Evolutionary conservation across 2,329 filamentous ascomycete genomes (phyloP), one percentile per base, ranked within the genome.

Genomic region (Epichloe elymi): DNA sequence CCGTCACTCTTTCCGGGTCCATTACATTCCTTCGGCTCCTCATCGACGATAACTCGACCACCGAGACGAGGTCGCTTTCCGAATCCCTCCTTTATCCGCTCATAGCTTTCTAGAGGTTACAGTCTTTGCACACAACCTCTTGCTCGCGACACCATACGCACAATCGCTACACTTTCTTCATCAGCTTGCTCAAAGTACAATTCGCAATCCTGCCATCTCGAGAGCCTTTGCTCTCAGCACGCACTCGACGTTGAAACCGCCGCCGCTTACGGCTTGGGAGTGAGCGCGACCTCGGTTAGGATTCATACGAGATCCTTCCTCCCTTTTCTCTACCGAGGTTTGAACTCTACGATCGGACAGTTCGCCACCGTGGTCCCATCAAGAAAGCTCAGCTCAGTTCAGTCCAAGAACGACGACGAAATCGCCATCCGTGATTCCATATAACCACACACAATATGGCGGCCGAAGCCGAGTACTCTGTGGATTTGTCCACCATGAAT

Each of bases 1-100:
- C 72, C 72, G 71, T 71, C 73, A 75, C 70, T 75, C 73, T 62
- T 74, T 76, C 65, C 72, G 67, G 68, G 65, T 65, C 65, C 64
- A 68, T 71, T 70, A 63, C 71, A 67, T 67, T 70, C 67, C 57
- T 66, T 68, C 57, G 63, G 61, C 63, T 65, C 57, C 54, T 59
- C 54, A 57, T 58, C 58, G 53, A 56, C 56, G 50, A 58, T 53
- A 49, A 49, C 17, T 45, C 39, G 41, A 49, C 46, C 41, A 53
- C 51, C 53, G 38, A 49, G 39, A 50, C 51, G 44, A 54, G 45
- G 46, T 53, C 40, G 50, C 51, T 53, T 51, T 44, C 46, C 52
- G 42, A 48, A 42, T 46, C 51, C 55, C 49, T 43, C 50, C 53
- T 49, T 54, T 46, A 53, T 56, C 56, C 57, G 49, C 49, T 36